Evolutionary conservation across 345 rosid genomes (phyloP), one percentile per base, ranked within the genome.

Genomic region (Cardamine occulta): DNA sequence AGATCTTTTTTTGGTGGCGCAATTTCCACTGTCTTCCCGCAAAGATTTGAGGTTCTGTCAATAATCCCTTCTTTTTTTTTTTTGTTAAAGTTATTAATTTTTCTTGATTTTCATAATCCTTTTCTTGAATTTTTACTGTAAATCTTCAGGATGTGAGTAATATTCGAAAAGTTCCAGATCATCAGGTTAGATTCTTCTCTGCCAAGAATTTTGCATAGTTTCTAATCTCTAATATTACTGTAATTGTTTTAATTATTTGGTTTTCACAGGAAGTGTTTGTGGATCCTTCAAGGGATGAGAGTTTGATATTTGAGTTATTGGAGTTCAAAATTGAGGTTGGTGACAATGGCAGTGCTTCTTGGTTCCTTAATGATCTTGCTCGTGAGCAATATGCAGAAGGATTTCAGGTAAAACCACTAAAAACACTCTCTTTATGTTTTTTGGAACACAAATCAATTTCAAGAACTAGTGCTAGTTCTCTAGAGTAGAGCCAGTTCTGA

Each of bases 361-460:
- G 97, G 97, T 91, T 89, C 74, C 91, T 91, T 71, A 82, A 80
- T 10, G 93, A 91, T 81, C 93, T 91, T 71, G 86, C 89, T 21
- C 73, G 51, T 18, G 93, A 88, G 29, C 93, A 91, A 73, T 89
- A 89, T 24, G 97, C 93, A 6, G 91, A 86, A 76, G 89, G 86
- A 7, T 80, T 73, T 72, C 77, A 80, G 81, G 98, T 93, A 89
- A 81, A 8, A 4, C 19, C n/a, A 48, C 52, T 6, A 54, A 45
- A 28, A 45, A 14, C 49, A 55, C 45, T 49, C 61, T 51, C 59
- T 12, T 37, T 35, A 21, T 47, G 34, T 45, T 21, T 13, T 5
- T 14, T 42, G 34, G 32, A 23, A 23, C 7, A 39, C 34, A 23
- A 21, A 39, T 40, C 49, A 23, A 21, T 39, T 21, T 60, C 17